Evolutionary conservation across 352 stramenopile genomes (phyloP).

Genomic region (Globisporangium sylvaticum): DNA sequence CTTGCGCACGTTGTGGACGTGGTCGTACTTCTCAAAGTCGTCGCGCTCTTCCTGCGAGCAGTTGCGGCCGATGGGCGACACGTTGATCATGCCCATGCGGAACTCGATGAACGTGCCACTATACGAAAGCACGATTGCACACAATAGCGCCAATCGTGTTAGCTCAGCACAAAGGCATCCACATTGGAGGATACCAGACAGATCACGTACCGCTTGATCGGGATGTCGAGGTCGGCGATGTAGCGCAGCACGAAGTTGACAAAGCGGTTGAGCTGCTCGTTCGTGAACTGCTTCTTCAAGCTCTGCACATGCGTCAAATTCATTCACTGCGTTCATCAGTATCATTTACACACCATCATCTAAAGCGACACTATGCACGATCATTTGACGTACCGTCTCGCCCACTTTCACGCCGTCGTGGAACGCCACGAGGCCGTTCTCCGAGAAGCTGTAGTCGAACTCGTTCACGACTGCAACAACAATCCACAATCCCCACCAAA

Average conservation of each 20-base stretch:
- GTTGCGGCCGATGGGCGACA: conserved; percentile 98
- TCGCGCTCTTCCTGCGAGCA: conserved; percentile 97
- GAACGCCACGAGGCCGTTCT: conserved; percentile 98
- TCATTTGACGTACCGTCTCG: conserved; percentile 53
- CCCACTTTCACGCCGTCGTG: conserved; percentile 92
- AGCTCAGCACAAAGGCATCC: not conserved
- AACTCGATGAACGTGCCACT: conserved; percentile 99
- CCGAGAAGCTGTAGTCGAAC: conserved; percentile 99
- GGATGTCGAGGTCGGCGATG: conserved; percentile 93
- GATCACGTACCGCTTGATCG: conserved; percentile 89
- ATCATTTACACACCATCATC: not conserved
- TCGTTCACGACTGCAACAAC: conserved; percentile 79
- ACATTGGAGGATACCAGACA: not conserved
- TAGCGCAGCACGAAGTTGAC: conserved; percentile 97
- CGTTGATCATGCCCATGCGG: conserved; percentile 98
- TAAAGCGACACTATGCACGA: not conserved
- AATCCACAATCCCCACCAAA: not conserved
- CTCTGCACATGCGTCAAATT: conserved; percentile 41
- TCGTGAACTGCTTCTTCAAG: conserved; percentile 92
- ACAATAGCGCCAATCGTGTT: not conserved
- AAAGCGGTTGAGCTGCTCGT: conserved; percentile 97
- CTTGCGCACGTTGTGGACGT: conserved; percentile 91
- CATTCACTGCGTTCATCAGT: not conserved
- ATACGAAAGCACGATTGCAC: not conserved
- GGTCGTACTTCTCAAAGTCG: conserved; percentile 97